Percentiles rank a stretch among this genome's conserved stretches.
These are phyloP conservation scores for Eimeria brunetti DNA, from an alignment of 169 alveolate species.

Conservation along the genomic window DNA sequence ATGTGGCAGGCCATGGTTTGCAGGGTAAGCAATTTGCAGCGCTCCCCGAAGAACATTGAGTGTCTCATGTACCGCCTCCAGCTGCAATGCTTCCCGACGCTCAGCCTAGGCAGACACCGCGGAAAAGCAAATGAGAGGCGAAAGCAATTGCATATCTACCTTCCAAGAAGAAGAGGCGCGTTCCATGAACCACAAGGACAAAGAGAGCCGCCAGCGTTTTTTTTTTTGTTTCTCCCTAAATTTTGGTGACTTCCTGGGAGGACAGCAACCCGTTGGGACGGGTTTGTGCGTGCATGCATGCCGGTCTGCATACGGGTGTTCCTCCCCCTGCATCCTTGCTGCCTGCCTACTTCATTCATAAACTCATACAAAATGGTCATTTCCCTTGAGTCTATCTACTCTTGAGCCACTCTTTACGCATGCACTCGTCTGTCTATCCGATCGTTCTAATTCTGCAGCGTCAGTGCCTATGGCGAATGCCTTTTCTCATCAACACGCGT, in stretches of 20 bases:
- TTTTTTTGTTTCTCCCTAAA: not conserved
- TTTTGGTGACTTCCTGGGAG: not conserved
- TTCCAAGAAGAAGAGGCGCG: not conserved
- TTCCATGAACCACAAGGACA: not conserved
- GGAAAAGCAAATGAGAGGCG: not conserved
- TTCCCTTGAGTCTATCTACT: not conserved
- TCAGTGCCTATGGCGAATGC: not conserved
- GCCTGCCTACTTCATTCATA: not conserved
- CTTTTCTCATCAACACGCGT: not conserved
- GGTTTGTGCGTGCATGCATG: not conserved
- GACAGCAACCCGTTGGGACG: not conserved
- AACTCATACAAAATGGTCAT: not conserved
- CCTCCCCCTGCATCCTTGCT: not conserved
- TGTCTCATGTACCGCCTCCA: slow-evolving; percentile 86
- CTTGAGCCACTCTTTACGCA: not conserved
- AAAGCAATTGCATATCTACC: not conserved
- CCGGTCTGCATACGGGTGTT: not conserved
- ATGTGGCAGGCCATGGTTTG: slow-evolving; percentile 94
- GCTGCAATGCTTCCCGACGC: slow-evolving; percentile 83
- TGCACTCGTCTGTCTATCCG: not conserved
- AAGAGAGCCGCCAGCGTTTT: not conserved
- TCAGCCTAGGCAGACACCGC: slow-evolving; percentile 81
- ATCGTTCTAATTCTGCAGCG: not conserved
- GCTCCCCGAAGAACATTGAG: slow-evolving; percentile 94
- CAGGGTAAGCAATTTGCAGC: slow-evolving; percentile 96